Base-by-base conservation (phyloP, 1,284 basidiomycete species). In the Ustilago cynodontis region DNA sequence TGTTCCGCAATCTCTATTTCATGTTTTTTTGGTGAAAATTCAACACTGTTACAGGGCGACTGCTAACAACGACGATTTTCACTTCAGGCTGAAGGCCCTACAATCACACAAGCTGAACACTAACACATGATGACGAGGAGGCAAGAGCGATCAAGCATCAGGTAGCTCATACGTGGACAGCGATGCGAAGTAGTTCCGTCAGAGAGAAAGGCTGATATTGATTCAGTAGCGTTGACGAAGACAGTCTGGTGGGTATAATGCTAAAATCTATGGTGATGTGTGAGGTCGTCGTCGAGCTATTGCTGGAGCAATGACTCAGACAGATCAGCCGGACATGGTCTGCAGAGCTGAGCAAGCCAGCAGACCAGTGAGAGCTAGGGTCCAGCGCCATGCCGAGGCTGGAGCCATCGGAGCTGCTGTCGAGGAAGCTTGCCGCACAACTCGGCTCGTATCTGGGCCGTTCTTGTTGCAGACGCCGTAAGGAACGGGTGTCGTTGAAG, bases 401-500 rank as follows among this genome's bases (percentile, higher is more conserved):
- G 59, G 33, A 3, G 20, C 16, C 11, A 10, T 50, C 5, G 31
- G 53, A 47, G 64, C 39, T 13, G 65, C 70, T 7, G 58, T 39
- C 35, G 71, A 74, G 16, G 62, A 35, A 18, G 62, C 18, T 24
- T 62, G 49, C 22, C 43, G 45, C 7, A 61, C 61, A 11, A 56
- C 59, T 54, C 71, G 58, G 33, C 75, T 77, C 6, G 75, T 77
- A 31, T 77, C 75, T 8, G 47, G 57, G 3, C 75, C 75, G 24
- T 70, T 71, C 29, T 39, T 50, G 52, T 71, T 77, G 61, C 75
- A 77, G 9, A 77, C 71, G 18, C 75, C 75, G 39, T 73, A 77
- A 3, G 75, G 75, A n/a, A 73, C 61, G 2, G 70, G 75, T 13
- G 71, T 64, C 5, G 75, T 73, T 20, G 59, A 51, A n/a, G 64